Evolutionary conservation across 2,329 filamentous ascomycete species (phyloP), one percentile per base, ranked within the genome.

Genomic region (Neofusicoccum ribis): DNA sequence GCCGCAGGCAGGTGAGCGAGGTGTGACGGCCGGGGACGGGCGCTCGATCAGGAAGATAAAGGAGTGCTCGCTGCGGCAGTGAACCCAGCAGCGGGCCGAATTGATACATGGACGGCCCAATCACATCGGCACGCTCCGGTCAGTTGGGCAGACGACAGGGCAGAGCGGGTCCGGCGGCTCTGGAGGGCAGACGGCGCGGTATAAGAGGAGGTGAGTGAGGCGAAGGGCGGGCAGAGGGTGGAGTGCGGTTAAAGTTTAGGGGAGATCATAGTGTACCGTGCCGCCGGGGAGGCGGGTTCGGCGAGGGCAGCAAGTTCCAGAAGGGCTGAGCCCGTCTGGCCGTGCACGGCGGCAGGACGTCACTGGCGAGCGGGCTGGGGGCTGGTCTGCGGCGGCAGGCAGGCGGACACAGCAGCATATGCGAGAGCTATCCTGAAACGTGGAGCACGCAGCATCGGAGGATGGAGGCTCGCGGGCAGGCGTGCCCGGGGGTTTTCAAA

Each of bases 231-330:
- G 41, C 36, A 63, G 12, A 20, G 43, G 62, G 20, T 64, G 62
- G 27, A 50, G 62, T 64, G 50, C 41, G 52, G 62, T 56, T 64
- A 64, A 58, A 37, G 62, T 64, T 64, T 58, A 47, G 14, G 62
- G 62, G 51, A 64, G 50, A 41, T 31, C 15, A 49, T 58, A 58
- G 62, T 50, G 62, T 58, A 50, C 62, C 51, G 51, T 23, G 44
- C 51, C 17, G 43, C 51, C 43, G 44, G 52, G 20, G 37, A 54
- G 14, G 61, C 49, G 49, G 43, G 56, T n/a, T 47, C 47, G 34
- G 47, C n/a, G 11, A 64, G 7, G 51, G 39, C 20, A 50, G 37
- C 39, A 56, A 39, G 43, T 36, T 17, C 50, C 51, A 27, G 43
- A 64, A 27, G 41, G 47, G 49, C 52, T 44, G 52, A 31, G 52